Evolutionary conservation across 73 alveolate species (phyloP).

Genomic region (Paramecium primaurelia): DNA sequence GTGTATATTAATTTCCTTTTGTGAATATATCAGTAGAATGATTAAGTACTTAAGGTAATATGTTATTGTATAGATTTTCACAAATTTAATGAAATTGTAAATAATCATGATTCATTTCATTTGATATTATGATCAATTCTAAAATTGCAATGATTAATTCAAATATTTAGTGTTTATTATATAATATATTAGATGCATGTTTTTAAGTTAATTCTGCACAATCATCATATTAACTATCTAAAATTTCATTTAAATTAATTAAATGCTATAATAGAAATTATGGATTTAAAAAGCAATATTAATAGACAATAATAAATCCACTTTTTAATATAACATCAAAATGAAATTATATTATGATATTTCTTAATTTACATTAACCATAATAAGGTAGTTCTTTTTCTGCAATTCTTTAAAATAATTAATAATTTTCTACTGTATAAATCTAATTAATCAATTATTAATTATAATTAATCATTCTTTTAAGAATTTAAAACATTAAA

Average conservation of each 20-base stretch:
- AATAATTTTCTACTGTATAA: background rate
- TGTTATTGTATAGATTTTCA: background rate
- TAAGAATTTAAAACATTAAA: background rate
- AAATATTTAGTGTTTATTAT: background rate
- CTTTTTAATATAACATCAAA: background rate
- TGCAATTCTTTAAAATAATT: background rate
- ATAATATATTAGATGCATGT: background rate
- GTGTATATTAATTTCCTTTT: background rate
- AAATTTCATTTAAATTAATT: background rate
- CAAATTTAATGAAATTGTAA: background rate
- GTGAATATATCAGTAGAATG: background rate
- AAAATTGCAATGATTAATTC: background rate
- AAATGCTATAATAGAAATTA: background rate
- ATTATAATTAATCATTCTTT: background rate
- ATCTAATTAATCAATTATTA: background rate
- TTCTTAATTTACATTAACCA: background rate
- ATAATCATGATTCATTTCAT: background rate
- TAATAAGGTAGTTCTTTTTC: background rate
- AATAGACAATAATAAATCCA: background rate
- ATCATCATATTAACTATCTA: background rate
- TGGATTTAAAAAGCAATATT: background rate
- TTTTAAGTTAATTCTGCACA: background rate
- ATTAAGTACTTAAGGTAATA: background rate
- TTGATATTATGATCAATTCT: background rate
- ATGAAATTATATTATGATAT: background rate